Conservation (phyloP, 768 basidiomycete genomes). For the Macrolepiota dolichaula region DNA sequence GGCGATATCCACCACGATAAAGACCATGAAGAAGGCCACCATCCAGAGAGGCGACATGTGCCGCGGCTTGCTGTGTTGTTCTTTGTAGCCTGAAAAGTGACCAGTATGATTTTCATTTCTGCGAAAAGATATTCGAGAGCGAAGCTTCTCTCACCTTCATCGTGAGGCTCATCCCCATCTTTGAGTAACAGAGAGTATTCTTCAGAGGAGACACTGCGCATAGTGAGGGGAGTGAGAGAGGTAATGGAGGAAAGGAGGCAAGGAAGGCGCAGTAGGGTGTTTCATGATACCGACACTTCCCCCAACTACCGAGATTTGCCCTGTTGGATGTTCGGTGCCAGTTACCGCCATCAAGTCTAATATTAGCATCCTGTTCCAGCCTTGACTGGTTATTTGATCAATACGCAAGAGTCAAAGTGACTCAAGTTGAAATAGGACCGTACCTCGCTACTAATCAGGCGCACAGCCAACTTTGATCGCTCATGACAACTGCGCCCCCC, state of each 20-base stretch:
- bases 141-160: neutral
- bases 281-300: neutral
- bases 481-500: neutral
- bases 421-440: neutral
- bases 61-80: neutral
- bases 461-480: neutral
- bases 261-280: neutral
- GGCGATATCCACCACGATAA: slow-evolving; percentile 22
- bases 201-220: slow-evolving; percentile 4
- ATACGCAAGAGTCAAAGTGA: neutral
- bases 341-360: neutral
- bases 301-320: slow-evolving; percentile 5
- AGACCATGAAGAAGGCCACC: slow-evolving; percentile 13
- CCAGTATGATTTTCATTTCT: neutral
- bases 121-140: too few relatives aligned
- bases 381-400: neutral
- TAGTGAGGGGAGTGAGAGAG: neutral
- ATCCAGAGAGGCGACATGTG: slow-evolving; percentile 4
- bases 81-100: neutral
- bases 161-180: neutral
- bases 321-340: neutral
- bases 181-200: slow-evolving; percentile 4
- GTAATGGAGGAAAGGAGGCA: neutral
- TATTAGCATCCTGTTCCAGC: neutral
- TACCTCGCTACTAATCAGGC: neutral